Base-by-base conservation (phyloP, 148 eudicot species). In the Fagopyrum esculentum region DNA sequence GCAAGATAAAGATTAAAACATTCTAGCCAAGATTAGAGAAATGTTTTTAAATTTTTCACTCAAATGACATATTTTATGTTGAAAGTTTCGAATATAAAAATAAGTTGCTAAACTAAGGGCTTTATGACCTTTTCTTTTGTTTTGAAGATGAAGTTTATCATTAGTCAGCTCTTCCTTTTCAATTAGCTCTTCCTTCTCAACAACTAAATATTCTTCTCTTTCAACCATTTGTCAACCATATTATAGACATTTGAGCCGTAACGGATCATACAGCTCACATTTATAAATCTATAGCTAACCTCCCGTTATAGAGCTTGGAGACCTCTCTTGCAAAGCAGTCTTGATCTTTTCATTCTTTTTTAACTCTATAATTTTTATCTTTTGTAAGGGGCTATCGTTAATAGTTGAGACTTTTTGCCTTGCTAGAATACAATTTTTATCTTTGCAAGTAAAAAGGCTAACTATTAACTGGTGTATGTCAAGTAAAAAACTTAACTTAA, bases 371-470 rank as follows among this genome's bases (percentile, higher is more conserved):
- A 77, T 82, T n/a, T 91, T 90, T 49, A 91, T 81, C 78, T 85
- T 92, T 55, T 85, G 90, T 54, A 97, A 90, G n/a, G 97, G 97
- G 76, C 97, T 92, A 60, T 86, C 77, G 79, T 75, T 87, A 69
- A 72, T 75, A 1, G 75, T 75, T 55, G 81, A 71, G 57, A 75
- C 77, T 83, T 79, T 86, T 22, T 29, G 75, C 77, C 82, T 79
- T 50, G 81, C 79, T 10, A 77, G 45, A 71, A 52, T 75, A 73
- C 81, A 60, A 76, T 75, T 90, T 78, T 66, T 79, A 72, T 70
- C 83, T 81, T 73, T 68, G 73, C 55, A 73, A 75, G 76, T 22
- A 52, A 46, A 13, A 73, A 69, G 13, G 47, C 29, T 60, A 46
- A 11, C 9, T 12, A 19, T 43, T 29, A 59, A 60, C 51, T 61